These are phyloP conservation scores for Vigna unguiculata DNA, from an alignment of 306 rosid species.

Conservation along the genomic window DNA sequence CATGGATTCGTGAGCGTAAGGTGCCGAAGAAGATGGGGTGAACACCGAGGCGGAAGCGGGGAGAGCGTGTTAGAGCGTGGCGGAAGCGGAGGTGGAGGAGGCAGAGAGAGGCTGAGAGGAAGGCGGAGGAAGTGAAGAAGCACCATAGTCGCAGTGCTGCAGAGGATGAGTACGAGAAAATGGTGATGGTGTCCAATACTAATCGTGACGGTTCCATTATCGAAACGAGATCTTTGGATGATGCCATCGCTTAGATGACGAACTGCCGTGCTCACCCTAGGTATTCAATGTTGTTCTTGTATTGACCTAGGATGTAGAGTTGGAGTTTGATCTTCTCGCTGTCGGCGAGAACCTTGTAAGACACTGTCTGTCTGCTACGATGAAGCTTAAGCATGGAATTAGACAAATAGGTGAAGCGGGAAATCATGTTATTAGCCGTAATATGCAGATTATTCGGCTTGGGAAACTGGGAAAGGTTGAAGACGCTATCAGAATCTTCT, in stretches of 20 bases:
- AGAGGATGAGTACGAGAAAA: slow-evolving; percentile 95
- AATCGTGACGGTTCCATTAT: slow-evolving; percentile 86
- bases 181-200: slow-evolving; percentile 77
- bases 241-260: slow-evolving; percentile 79
- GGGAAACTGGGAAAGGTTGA: slow-evolving; percentile 76
- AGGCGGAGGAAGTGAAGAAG: slow-evolving; percentile 69
- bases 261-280: no score
- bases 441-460: slow-evolving; percentile 58
- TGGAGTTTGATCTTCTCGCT: no score
- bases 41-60: slow-evolving; percentile 67
- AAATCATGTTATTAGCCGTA: slow-evolving; percentile 59
- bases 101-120: slow-evolving; percentile 62
- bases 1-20: slow-evolving; percentile 72
- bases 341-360: no score
- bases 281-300: no score
- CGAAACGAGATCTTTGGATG: slow-evolving; percentile 86
- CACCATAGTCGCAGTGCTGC: slow-evolving; percentile 75
- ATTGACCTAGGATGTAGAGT: no score
- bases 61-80: no score
- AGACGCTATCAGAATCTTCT: slow-evolving; percentile 69
- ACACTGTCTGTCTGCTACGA: background rate
- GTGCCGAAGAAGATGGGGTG: slow-evolving; percentile 85
- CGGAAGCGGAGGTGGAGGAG: no score
- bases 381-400: slow-evolving; percentile 41
- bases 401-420: slow-evolving; percentile 58